phyloP scores from a whole-genome alignment of 495 filamentous ascomycete species.

The Baudoinia panamericana region DNA sequence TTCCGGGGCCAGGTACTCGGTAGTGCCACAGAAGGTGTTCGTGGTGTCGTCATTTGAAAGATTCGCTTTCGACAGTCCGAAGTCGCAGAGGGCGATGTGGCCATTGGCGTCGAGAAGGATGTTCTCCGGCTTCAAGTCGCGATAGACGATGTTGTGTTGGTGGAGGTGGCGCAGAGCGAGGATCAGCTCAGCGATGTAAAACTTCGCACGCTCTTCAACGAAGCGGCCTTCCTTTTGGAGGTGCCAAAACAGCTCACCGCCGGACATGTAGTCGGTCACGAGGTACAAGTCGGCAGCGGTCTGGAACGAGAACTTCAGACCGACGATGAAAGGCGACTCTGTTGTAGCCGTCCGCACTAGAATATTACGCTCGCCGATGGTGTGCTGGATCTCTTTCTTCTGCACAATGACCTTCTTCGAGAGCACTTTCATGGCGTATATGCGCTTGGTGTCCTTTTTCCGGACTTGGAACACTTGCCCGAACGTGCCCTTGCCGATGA shows the following conservation, averaged over 20 bases:
- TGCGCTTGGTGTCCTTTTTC: constrained; percentile 89
- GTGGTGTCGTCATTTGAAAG: constrained; percentile 91
- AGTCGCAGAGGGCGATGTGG: constrained; percentile 75
- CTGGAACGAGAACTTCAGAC: constrained; percentile 97
- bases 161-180: constrained; percentile 91
- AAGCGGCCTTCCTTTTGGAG: constrained; percentile 95
- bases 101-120: constrained; percentile 75
- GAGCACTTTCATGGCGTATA: constrained; percentile 98
- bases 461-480: constrained; percentile 99
- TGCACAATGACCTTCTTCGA: constrained; percentile 99
- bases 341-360: constrained; percentile 89
- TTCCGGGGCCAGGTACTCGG: constrained; percentile 92
- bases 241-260: constrained; percentile 97
- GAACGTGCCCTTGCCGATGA: constrained; percentile 96
- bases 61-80: constrained; percentile 93
- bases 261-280: constrained; percentile 99
- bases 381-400: constrained; percentile 98
- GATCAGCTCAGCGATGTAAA: constrained; percentile 97
- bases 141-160: constrained; percentile 93
- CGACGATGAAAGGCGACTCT: constrained; percentile 94
- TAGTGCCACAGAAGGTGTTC: constrained; percentile 97
- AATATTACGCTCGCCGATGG: constrained; percentile 92
- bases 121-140: constrained; percentile 79
- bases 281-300: constrained; percentile 92
- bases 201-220: constrained; percentile 86